Evolutionary conservation across 179 eudicot genomes (phyloP).

Genomic region (Dionaea muscipula): DNA sequence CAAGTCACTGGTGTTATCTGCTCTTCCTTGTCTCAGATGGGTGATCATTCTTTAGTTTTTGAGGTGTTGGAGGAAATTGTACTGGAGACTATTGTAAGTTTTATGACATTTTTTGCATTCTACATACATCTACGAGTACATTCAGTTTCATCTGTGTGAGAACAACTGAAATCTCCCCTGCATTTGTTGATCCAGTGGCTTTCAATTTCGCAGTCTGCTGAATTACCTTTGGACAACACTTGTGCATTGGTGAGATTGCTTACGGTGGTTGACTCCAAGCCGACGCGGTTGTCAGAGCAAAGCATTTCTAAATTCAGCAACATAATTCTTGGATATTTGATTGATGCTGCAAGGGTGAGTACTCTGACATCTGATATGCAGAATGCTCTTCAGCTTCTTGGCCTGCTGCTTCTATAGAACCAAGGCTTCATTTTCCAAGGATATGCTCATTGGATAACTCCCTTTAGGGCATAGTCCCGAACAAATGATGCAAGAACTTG

Average conservation of each 20-base stretch:
- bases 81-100: slow-evolving; percentile 64
- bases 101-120: slow-evolving; percentile 6
- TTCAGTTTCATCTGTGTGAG: background rate
- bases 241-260: slow-evolving; percentile 71
- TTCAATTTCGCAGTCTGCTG: slow-evolving; percentile 27
- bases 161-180: background rate
- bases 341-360: slow-evolving; percentile 55
- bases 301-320: slow-evolving; percentile 39
- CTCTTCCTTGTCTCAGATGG: slow-evolving; percentile 62
- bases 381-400: background rate
- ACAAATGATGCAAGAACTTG: too few species aligned
- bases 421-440: too few species aligned
- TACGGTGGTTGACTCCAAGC: slow-evolving; percentile 37
- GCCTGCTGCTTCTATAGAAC: background rate
- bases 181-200: slow-evolving; percentile 6
- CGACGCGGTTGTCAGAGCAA: slow-evolving; percentile 48
- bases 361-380: background rate
- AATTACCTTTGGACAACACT: slow-evolving; percentile 41
- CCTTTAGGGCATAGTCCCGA: too few species aligned
- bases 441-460: background rate
- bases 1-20: slow-evolving; percentile 39
- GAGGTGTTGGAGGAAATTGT: slow-evolving; percentile 52
- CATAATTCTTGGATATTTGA: slow-evolving; percentile 48
- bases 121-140: background rate
- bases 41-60: slow-evolving; percentile 53